phyloP scores from a whole-genome alignment of 257 asterid genomes.

The Solanum commersonii region DNA sequence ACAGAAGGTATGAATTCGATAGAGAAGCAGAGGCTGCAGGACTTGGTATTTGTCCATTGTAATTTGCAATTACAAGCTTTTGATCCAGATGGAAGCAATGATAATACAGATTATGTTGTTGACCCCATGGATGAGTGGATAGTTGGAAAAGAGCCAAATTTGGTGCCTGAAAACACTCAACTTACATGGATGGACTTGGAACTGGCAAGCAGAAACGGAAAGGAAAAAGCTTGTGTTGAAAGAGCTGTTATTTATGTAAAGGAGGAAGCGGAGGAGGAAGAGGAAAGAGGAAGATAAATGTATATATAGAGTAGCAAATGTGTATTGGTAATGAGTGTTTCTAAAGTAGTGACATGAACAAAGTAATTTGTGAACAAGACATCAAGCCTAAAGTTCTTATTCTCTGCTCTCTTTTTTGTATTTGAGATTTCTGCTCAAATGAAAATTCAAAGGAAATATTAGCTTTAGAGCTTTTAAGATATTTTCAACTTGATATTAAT shows the following conservation, averaged over 20 bases:
- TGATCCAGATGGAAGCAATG: background rate
- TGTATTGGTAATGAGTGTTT: background rate
- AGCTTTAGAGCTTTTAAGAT: background rate
- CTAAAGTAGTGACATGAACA: background rate
- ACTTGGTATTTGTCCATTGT: slow-evolving; percentile 33
- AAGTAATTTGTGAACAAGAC: background rate
- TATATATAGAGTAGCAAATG: background rate
- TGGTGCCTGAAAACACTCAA: background rate
- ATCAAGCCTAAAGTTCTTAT: background rate
- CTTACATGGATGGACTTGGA: slow-evolving; percentile 7
- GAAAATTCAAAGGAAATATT: background rate
- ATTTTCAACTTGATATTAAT: background rate
- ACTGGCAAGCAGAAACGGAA: background rate
- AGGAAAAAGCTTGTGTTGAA: background rate
- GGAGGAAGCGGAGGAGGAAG: background rate
- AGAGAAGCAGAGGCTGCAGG: slow-evolving; percentile 21
- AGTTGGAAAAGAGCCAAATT: background rate
- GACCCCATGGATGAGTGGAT: slow-evolving; percentile 22
- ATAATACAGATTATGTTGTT: background rate
- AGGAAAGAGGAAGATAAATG: background rate
- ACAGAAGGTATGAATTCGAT: slow-evolving; percentile 1
- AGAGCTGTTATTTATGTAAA: background rate
- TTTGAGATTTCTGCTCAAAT: background rate
- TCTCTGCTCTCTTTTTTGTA: background rate
- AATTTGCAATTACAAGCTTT: slow-evolving; percentile 39